These are phyloP conservation scores for Barnettozyma hawaiiensis DNA, from an alignment of 1,139 yeast species.

Conservation along the genomic window DNA sequence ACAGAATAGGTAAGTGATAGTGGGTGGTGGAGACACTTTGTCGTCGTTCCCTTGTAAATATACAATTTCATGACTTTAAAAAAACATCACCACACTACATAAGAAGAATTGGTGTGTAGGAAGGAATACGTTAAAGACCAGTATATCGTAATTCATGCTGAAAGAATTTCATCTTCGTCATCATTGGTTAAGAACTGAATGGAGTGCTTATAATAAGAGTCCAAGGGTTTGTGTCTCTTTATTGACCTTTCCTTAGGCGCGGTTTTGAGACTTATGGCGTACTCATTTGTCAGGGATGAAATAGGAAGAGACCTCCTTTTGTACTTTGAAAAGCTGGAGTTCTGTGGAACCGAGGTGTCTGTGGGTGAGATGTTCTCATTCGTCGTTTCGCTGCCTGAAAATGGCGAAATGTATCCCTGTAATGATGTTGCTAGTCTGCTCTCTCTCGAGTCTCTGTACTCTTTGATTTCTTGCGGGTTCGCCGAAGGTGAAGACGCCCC, in stretches of 20 bases:
- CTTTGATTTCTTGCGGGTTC: neutral
- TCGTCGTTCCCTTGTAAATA: neutral
- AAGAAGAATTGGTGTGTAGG: no score
- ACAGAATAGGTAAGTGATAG: neutral
- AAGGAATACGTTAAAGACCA: neutral
- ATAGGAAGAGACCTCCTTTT: neutral
- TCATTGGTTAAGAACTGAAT: slow-evolving; percentile 20
- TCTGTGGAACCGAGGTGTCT: neutral
- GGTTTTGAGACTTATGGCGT: neutral
- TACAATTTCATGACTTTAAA: neutral
- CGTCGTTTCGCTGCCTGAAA: neutral
- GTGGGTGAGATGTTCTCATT: neutral
- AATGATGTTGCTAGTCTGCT: neutral
- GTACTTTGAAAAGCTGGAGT: neutral
- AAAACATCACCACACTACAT: no score
- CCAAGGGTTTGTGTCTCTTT: slow-evolving; percentile 1
- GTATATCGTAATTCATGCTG: slow-evolving; percentile 1
- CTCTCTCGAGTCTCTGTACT: neutral
- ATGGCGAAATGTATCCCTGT: neutral
- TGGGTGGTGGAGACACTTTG: neutral
- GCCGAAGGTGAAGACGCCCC: slow-evolving; percentile 4
- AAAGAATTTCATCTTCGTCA: slow-evolving; percentile 3
- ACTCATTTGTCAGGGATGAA: slow-evolving; percentile 2
- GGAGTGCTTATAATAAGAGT: slow-evolving; percentile 17
- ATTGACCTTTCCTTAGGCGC: neutral